Base-by-base conservation (phyloP, 202 grass and related monocot genomes). In the Schoenoplectus tabernaemontani region DNA sequence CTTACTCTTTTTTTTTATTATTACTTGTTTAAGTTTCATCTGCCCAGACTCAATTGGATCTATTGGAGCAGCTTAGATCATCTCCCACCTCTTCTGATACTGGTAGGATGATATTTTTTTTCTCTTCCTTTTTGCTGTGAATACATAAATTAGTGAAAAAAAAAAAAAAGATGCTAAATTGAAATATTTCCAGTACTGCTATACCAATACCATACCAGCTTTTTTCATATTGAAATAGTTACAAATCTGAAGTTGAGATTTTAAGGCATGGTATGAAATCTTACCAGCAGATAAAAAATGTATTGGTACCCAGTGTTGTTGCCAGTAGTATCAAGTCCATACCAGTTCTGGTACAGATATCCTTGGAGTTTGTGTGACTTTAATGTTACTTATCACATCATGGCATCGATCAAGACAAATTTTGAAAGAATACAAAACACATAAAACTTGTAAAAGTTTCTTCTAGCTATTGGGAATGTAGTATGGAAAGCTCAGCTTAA, bases 31-130 rank as follows among this genome's bases (percentile, higher is more conserved):
- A 58, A 83, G 66, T 74, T 66, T 97, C 93, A 65, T 91, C 91
- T 6, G 82, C 87, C 7, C 89, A 87, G 26, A 32, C 83, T 23
- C 91, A 91, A 56, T 48, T 97, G 87, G 89, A 91, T 88, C 82
- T 97, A 65, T 79, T 97, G 83, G 90, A 97, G 62, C 93, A 97
- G 63, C 91, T 97, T 77, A 87, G 84, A 43, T 84, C 86, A 26
- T 86, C 92, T 76, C 38, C 80, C 4, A 17, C 81, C 19, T 36
- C 83, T 56, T 58, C 85, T 66, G 84, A 23, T 73, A 87, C n/a
- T 1, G 90, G 88, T 97, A 97, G 17, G 63, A 32, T 59, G n/a
- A 1, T 57, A n/a, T 22, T 2, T 33, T 10, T 23, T 33, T 42
- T 24, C 12, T 41, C 1, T 1, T 23, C 38, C 24, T 78, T 78